phyloP scores from a whole-genome alignment of 164 flowering plant genomes.

The Magnolia changhungtana region DNA sequence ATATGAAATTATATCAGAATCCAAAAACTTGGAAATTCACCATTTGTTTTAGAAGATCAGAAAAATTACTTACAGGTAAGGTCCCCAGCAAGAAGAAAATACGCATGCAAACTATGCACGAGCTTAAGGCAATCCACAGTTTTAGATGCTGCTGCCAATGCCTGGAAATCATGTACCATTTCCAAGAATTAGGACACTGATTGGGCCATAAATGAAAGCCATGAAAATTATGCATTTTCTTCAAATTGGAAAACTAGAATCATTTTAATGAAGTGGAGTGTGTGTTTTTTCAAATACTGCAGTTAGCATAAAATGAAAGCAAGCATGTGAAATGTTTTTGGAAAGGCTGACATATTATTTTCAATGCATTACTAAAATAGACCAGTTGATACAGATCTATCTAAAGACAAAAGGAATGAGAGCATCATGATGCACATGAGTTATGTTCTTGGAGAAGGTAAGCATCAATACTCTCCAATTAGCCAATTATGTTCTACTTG shows the following conservation, averaged over 20 bases:
- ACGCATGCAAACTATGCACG: constrained; percentile 81
- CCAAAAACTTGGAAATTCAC: neutral
- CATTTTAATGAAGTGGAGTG: neutral
- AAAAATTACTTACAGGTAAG: constrained; percentile 52
- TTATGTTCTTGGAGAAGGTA: neutral
- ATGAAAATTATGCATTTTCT: neutral
- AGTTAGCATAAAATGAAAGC: neutral
- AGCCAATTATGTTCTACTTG: too few species aligned
- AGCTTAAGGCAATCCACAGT: constrained; percentile 85
- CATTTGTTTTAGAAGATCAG: neutral
- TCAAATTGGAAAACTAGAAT: neutral
- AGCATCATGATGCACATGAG: too few species aligned
- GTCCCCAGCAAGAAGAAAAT: constrained; percentile 85
- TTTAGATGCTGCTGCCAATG: constrained; percentile 94
- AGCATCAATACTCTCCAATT: neutral
- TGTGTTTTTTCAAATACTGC: neutral
- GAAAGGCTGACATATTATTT: too few species aligned
- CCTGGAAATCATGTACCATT: constrained; percentile 43
- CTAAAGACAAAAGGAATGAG: neutral
- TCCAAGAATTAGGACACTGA: constrained; percentile 2
- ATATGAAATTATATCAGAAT: neutral
- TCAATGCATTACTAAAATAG: neutral
- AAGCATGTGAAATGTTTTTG: neutral
- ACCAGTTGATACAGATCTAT: neutral
- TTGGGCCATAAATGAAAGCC: neutral